Evolutionary conservation across 495 filamentous ascomycete species (phyloP).

Genomic region (Penicillium mononematosum): DNA sequence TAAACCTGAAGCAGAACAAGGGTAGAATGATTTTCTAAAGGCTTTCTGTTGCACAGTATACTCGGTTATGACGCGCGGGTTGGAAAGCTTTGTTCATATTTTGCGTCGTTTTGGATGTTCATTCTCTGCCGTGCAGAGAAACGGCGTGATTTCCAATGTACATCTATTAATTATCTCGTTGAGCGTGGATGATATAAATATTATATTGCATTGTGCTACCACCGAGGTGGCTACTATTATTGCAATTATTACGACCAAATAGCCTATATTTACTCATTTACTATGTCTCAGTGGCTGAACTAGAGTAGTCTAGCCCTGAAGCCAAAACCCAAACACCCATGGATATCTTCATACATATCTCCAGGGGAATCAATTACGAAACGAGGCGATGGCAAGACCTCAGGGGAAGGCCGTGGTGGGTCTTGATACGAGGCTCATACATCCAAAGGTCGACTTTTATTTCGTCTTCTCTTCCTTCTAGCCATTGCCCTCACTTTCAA

Average conservation of each 20-base stretch:
- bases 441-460: no score
- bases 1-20: conserved; percentile 50
- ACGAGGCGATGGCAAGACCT: no score
- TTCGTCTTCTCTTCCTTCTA: no score
- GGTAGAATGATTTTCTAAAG: conserved; percentile 32
- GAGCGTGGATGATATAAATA: neutral
- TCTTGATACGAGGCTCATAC: no score
- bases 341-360: no score
- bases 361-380: no score
- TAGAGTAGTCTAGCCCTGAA: no score
- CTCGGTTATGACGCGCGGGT: neutral
- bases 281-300: neutral
- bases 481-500: no score
- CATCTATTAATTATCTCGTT: conserved; percentile 1
- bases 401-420: no score
- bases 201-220: neutral
- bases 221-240: neutral
- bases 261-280: neutral
- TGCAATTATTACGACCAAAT: neutral
- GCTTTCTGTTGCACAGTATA: conserved; percentile 4
- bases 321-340: no score
- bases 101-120: neutral
- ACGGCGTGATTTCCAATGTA: neutral
- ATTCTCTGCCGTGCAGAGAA: neutral
- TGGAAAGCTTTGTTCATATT: neutral